Evolutionary conservation across 73 alveolate genomes (phyloP).

Genomic region (Loxodes magnus): DNA sequence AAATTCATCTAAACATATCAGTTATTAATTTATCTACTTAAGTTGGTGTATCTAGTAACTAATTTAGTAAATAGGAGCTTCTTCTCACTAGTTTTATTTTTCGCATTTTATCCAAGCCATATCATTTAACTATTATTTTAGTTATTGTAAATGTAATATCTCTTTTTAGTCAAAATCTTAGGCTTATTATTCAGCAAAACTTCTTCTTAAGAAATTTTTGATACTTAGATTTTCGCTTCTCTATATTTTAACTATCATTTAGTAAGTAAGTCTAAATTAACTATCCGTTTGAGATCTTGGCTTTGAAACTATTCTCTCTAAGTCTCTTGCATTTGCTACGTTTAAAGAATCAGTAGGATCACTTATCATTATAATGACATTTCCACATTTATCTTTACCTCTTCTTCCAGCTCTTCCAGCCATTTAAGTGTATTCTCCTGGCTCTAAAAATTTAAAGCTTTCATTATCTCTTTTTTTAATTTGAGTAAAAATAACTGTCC

Average conservation of each 20-base stretch:
- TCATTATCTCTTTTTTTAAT: slow-evolving; percentile 76
- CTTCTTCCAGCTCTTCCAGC: slow-evolving; percentile 99
- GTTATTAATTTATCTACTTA: no score
- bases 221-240: slow-evolving; percentile 36
- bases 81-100: no score
- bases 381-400: slow-evolving; percentile 90
- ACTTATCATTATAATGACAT: slow-evolving; percentile 57
- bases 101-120: no score
- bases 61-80: no score
- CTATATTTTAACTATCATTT: slow-evolving; percentile 38
- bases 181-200: slow-evolving; percentile 37
- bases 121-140: no score
- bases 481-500: slow-evolving; percentile 89
- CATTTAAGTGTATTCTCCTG: slow-evolving; percentile 95
- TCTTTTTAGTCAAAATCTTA: no score
- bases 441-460: slow-evolving; percentile 30
- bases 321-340: slow-evolving; percentile 24
- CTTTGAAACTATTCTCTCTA: slow-evolving; percentile 33
- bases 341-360: slow-evolving; percentile 27
- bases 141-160: no score
- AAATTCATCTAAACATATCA: no score
- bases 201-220: slow-evolving; percentile 31
- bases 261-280: slow-evolving; percentile 53
- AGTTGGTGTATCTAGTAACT: no score
- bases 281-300: slow-evolving; percentile 37